These are phyloP conservation scores for Claviceps monticola DNA, from an alignment of 2,329 filamentous ascomycete species.

Conservation along the genomic window DNA sequence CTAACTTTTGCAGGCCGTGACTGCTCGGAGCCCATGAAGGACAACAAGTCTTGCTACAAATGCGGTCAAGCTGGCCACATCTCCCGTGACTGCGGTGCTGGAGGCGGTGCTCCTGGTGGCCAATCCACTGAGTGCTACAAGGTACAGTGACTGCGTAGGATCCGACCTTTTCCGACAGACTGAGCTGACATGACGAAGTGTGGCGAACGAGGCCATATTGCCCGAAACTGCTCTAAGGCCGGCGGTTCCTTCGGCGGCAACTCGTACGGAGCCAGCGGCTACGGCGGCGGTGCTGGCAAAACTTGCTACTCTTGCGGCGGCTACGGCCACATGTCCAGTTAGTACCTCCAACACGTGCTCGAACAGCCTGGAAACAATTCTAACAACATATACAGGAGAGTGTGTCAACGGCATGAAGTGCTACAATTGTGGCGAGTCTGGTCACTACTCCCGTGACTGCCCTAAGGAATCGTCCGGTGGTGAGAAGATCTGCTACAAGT, in stretches of 20 bases:
- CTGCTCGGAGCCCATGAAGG: conserved; percentile 78
- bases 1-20: conserved; percentile 55
- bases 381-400: conserved; percentile 42
- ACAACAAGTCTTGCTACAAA: conserved; percentile 65
- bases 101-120: conserved; percentile 32
- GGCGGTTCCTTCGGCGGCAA: conserved; percentile 31
- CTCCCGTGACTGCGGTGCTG: conserved; percentile 67
- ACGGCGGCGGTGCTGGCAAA: conserved; percentile 46
- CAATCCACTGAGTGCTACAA: conserved; percentile 78
- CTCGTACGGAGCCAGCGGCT: conserved; percentile 20
- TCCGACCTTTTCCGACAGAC: too few relatives aligned
- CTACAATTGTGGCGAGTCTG: conserved; percentile 95
- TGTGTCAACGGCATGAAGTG: conserved; percentile 99
- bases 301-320: conserved; percentile 98
- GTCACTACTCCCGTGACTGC: conserved; percentile 92
- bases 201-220: conserved; percentile 91
- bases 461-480: conserved; percentile 73
- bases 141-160: conserved; percentile 18
- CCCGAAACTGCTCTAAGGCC: conserved; percentile 68
- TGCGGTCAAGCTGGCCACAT: conserved; percentile 80
- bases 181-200: conserved; percentile 38
- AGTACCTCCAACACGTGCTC: conserved; percentile 16
- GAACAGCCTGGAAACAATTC: not conserved
- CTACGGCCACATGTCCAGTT: conserved; percentile 88
- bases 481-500: conserved; percentile 99